These are phyloP conservation scores for Mycena crocata DNA, from an alignment of 768 basidiomycete species.

Conservation along the genomic window DNA sequence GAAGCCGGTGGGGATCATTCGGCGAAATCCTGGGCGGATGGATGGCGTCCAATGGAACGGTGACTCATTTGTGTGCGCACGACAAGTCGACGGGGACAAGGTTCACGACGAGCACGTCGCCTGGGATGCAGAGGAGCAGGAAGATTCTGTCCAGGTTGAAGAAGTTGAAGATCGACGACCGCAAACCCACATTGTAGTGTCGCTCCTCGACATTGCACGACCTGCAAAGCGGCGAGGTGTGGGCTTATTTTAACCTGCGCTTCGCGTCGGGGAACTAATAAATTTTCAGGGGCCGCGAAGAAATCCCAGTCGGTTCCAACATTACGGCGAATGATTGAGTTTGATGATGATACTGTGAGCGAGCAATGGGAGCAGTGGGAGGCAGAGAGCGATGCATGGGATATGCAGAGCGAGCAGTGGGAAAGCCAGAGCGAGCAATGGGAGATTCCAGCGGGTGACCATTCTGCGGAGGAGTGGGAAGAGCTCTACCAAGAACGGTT, in stretches of 20 bases:
- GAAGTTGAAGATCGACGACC: conserved; percentile 17
- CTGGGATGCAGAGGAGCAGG: conserved; percentile 28
- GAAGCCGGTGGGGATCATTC: conserved; percentile 14
- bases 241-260: neutral
- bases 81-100: conserved; percentile 40
- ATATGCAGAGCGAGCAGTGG: conserved; percentile 21
- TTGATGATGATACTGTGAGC: conserved; percentile 35
- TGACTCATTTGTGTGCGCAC: conserved; percentile 36
- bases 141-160: neutral
- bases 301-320: conserved; percentile 40
- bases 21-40: conserved; percentile 39
- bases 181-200: conserved; percentile 31
- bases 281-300: conserved; percentile 38
- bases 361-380: conserved; percentile 35
- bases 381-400: conserved; percentile 17
- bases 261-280: neutral
- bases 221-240: conserved; percentile 47
- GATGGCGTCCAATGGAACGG: conserved; percentile 41
- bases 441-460: conserved; percentile 16
- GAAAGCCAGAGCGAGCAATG: conserved; percentile 26
- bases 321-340: conserved; percentile 33
- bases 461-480: conserved; percentile 40
- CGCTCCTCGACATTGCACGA: conserved; percentile 46
- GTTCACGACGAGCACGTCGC: conserved; percentile 17
- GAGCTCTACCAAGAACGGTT: conserved; percentile 36